Evolutionary conservation across 129 eudicot genomes (phyloP), one percentile per base, ranked within the genome.

Genomic region (Silybum marianum): DNA sequence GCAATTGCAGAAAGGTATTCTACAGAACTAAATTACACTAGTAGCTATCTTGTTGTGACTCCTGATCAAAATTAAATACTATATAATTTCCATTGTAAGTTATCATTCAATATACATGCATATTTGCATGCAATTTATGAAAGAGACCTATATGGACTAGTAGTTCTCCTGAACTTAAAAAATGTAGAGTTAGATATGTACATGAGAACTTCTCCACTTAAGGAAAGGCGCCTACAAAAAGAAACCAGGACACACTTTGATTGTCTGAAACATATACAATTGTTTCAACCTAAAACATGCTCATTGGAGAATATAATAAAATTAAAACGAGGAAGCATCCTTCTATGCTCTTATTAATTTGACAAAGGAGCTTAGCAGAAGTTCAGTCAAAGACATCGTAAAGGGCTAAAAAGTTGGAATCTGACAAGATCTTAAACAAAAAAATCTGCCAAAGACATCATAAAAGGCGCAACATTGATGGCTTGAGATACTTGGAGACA

Each of bases 1-100:
- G 99, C 98, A 84, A 93, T 95, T 81, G 99, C 99, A 28, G 99
- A 95, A 84, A 93, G 99, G 99, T 95, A 86, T 42, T 39, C 34
- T 40, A 72, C 9, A 21, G 14, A 70, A 16, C 12, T 69, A n/a
- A n/a, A 16, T 62, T 30, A 13, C 42, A 71, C 32, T 58, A 44
- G n/a, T 79, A 69, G 19, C 26, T 21, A 28, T 69, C 30, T 1
- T 19, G 28, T 22, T 40, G 19, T 24, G 24, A 32, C 22, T 39
- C 18, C 46, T 62, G 7, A 51, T 51, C 23, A 58, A 58, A 58
- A n/a, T 7, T 58, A 58, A 58, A 18, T n/a, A 18, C 66, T 58
- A 58, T 1, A 54, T 54, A 23, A 9, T 63, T 21, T 63, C 14
- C 69, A 19, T 19, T 63, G 22, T 63, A 63, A 63, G 25, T 22